Evolutionary conservation across 768 basidiomycete genomes (phyloP).

Genomic region (Naganishia friedmannii): DNA sequence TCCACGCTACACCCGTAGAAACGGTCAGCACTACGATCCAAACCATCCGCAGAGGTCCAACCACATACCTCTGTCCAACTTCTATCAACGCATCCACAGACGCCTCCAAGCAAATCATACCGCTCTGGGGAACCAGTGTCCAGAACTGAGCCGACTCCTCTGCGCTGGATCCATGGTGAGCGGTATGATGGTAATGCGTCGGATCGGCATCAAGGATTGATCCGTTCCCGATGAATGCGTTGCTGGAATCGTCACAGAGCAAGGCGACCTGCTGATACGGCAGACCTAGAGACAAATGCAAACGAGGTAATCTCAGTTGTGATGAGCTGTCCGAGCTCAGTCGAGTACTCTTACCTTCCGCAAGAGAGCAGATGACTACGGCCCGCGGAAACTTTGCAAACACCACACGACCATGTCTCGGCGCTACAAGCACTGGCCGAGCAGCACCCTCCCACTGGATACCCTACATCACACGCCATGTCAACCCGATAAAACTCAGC

Average conservation of each 20-base stretch:
- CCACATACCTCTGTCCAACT: conserved; percentile 6
- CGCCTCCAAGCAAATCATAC: conserved; percentile 14
- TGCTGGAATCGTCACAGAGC: not conserved
- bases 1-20: not conserved
- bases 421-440: conserved; percentile 7
- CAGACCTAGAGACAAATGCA: not conserved
- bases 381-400: conserved; percentile 15
- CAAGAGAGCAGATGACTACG: conserved; percentile 14
- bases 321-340: too few species aligned
- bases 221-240: conserved; percentile 14
- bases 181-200: not conserved
- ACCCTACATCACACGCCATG: not conserved
- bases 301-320: too few species aligned
- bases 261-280: conserved; percentile 16
- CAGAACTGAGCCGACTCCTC: conserved; percentile 4
- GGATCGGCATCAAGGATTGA: conserved; percentile 15
- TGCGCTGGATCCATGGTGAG: not conserved
- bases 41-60: too few species aligned
- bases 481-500: not conserved
- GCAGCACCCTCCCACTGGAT: not conserved
- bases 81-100: conserved; percentile 6
- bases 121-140: conserved; percentile 11
- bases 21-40: not conserved
- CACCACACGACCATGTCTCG: conserved; percentile 9
- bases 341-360: not conserved